Conservation (phyloP, 371 early-diverging fungal genomes). For the Lichtheimia hyalospora region DNA sequence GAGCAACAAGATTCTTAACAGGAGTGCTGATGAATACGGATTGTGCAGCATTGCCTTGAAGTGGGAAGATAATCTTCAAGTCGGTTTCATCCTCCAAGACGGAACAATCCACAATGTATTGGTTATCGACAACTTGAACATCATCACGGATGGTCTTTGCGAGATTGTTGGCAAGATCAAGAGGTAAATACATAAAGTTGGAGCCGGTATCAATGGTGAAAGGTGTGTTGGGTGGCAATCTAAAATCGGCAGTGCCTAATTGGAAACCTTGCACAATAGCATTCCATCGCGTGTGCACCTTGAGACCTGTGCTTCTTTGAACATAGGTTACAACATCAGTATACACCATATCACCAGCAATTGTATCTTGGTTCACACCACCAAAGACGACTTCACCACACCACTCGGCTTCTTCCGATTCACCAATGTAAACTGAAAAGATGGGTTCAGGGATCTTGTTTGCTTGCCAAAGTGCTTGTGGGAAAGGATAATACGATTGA, state of each 20-base stretch:
- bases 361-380: constrained; percentile 33
- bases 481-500: constrained; percentile 17
- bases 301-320: background rate
- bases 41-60: background rate
- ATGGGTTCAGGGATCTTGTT: constrained; percentile 21
- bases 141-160: constrained; percentile 21
- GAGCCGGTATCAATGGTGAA: constrained; percentile 45
- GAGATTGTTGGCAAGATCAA: constrained; percentile 21
- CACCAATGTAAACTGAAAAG: constrained; percentile 25
- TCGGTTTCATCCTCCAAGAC: constrained; percentile 7
- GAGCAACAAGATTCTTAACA: constrained; percentile 14
- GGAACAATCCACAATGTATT: constrained; percentile 27
- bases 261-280: constrained; percentile 22
- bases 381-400: constrained; percentile 51
- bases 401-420: constrained; percentile 16
- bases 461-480: constrained; percentile 18
- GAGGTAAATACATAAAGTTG: constrained; percentile 43
- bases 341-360: constrained; percentile 29
- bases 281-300: constrained; percentile 23
- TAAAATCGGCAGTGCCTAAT: constrained; percentile 21
- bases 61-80: constrained; percentile 27
- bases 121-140: constrained; percentile 2
- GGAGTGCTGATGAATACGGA: constrained; percentile 20
- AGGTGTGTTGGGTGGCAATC: constrained; percentile 9
- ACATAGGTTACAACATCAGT: constrained; percentile 18